A percentile compares a stretch with the other conserved stretches of the same genome.
Evolutionary conservation across 2,329 filamentous ascomycete genomes (phyloP).

Genomic region (Hansfordia pulvinata): DNA sequence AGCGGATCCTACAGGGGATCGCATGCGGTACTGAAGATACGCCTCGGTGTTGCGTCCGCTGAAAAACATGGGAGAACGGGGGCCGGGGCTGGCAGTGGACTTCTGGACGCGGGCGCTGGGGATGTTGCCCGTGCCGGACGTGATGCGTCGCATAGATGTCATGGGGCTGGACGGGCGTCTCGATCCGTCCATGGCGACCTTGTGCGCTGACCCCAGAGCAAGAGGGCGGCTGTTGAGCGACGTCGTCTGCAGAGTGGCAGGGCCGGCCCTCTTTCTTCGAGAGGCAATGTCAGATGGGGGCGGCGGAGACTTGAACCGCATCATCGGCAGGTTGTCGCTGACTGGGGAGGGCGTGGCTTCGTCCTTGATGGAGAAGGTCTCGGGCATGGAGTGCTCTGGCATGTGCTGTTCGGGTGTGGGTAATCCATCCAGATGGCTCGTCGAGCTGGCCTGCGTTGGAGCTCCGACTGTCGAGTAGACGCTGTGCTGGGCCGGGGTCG

Average conservation of each 20-base stretch:
- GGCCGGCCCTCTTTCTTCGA: slow-evolving; percentile 34
- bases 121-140: slow-evolving; percentile 31
- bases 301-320: slow-evolving; percentile 32
- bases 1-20: slow-evolving; percentile 24
- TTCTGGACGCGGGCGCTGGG: slow-evolving; percentile 29
- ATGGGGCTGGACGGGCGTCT: slow-evolving; percentile 27
- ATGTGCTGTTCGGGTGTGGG: too few species aligned
- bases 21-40: slow-evolving; percentile 25
- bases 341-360: too few species aligned
- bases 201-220: slow-evolving; percentile 22
- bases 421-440: too few species aligned
- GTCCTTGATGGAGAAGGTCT: too few species aligned
- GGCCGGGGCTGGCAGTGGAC: slow-evolving; percentile 18
- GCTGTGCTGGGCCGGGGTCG: too few species aligned
- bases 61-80: slow-evolving; percentile 28
- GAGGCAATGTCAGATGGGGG: slow-evolving; percentile 38
- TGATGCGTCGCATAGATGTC: slow-evolving; percentile 34
- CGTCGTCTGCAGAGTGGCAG: slow-evolving; percentile 31
- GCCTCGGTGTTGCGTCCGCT: slow-evolving; percentile 31
- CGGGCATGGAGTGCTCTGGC: too few species aligned
- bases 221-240: slow-evolving; percentile 29
- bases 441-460: too few species aligned
- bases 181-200: slow-evolving; percentile 31
- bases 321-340: too few species aligned
- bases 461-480: too few species aligned